These are phyloP conservation scores for Dichomitus squalens DNA, from an alignment of 1,284 basidiomycete species.

Conservation along the genomic window DNA sequence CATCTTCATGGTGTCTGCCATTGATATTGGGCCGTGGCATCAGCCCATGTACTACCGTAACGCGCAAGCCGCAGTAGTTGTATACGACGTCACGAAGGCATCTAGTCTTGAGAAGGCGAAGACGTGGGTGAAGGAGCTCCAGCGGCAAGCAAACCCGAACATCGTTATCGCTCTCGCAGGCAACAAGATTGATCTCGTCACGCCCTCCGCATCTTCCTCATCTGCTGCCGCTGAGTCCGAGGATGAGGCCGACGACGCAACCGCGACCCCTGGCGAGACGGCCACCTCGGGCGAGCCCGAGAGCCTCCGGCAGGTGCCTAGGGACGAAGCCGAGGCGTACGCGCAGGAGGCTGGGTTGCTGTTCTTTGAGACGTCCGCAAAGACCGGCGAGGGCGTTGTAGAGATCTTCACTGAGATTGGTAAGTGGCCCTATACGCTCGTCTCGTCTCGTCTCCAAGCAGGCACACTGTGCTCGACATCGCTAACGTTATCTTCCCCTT, in stretches of 20 bases:
- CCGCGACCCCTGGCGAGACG: conserved; percentile 79
- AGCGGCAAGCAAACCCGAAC: conserved; percentile 98
- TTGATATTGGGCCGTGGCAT: conserved; percentile 1
- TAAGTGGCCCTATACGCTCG: conserved; percentile 40
- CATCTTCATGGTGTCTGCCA: conserved; percentile 4
- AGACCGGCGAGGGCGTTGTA: conserved; percentile 95
- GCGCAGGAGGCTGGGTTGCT: conserved; percentile 91
- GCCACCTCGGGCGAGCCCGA: conserved; percentile 59
- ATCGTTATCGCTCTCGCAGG: conserved; percentile 97
- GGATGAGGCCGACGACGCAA: conserved; percentile 84
- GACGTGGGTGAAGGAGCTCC: conserved; percentile 99
- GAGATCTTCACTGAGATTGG: conserved; percentile 99
- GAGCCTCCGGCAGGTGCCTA: conserved; percentile 83
- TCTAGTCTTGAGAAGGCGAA: conserved; percentile 98
- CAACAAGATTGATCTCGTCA: conserved; percentile 95
- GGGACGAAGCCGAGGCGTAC: conserved; percentile 95
- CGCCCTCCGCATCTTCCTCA: conserved; percentile 55
- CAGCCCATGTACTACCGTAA: conserved; percentile 99
- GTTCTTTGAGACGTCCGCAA: conserved; percentile 98
- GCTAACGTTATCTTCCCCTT: neutral
- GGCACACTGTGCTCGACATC: conserved; percentile 11
- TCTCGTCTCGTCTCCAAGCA: conserved; percentile 1
- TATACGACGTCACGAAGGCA: conserved; percentile 96
- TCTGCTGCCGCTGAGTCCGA: conserved; percentile 64
- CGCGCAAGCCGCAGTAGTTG: conserved; percentile 97